Evolutionary conservation across 148 eudicot species (phyloP).

Genomic region (Heliosperma pusillum): DNA sequence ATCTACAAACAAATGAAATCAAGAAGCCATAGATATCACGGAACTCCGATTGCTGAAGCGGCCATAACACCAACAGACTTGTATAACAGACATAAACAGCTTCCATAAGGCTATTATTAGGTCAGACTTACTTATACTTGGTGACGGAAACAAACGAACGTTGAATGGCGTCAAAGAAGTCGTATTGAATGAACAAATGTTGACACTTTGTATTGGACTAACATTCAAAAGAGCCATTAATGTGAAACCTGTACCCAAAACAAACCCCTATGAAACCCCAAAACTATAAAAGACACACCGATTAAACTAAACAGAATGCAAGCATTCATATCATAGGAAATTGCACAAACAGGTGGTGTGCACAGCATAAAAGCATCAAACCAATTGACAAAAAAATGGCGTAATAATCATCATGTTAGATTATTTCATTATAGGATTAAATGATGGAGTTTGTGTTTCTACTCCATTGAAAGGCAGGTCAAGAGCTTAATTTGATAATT

Average conservation of each 20-base stretch:
- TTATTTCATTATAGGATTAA: too few relatives aligned
- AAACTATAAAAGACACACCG: too few relatives aligned
- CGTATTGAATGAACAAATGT: slow-evolving; percentile 13
- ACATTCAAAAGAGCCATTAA: slow-evolving; percentile 34
- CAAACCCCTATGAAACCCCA: too few relatives aligned
- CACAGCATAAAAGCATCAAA: background rate
- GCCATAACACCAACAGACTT: background rate
- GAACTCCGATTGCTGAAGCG: background rate
- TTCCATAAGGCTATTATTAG: too few relatives aligned
- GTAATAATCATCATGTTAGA: too few relatives aligned
- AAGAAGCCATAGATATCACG: background rate
- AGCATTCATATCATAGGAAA: too few relatives aligned
- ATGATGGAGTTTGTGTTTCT: too few relatives aligned
- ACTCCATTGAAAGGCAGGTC: too few relatives aligned
- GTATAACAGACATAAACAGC: background rate
- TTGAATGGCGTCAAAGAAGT: slow-evolving; percentile 20
- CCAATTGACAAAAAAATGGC: too few relatives aligned
- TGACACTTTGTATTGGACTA: slow-evolving; percentile 14
- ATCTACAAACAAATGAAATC: slow-evolving; percentile 27
- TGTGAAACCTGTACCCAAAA: background rate
- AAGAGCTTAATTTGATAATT: too few relatives aligned
- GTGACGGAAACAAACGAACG: slow-evolving; percentile 27
- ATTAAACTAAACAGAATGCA: too few relatives aligned
- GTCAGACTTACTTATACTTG: slow-evolving; percentile 34
- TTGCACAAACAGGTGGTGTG: background rate